Evolutionary conservation across 768 basidiomycete species (phyloP), one percentile per base, ranked within the genome.

Genomic region (Kwoniella newhampshirensis): DNA sequence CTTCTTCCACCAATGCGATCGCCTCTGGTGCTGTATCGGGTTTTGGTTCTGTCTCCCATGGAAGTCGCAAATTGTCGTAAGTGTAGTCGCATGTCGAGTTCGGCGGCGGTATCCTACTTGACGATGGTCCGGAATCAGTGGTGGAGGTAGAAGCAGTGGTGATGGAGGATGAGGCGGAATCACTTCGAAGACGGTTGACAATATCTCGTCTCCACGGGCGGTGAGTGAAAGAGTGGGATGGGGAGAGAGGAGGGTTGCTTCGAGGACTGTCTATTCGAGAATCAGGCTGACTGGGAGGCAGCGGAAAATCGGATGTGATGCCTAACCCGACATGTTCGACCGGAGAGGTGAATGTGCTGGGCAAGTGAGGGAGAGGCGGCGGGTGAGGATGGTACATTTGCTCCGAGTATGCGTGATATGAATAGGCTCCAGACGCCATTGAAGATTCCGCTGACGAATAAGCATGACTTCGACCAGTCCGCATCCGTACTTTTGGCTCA

Each of bases 1-100:
- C 74, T 28, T 73, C 67, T 5, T 72, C 67, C 13, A 73, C 62
- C 57, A 72, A 60, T 17, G 64, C 64, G 12, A 76, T 46, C 5
- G 74, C 74, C 35, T 58, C 41, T 12, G 62, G 36, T 46, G 56
- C 45, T 27, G 32, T 9, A 23, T 52, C 51, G n/a, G 50, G 30
- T 41, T 48, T 27, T 18, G 43, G 15, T 40, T 46, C 42, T 28
- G 26, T 35, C 25, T 60, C 50, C 63, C 65, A 68, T 5, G 64
- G 57, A 3, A 63, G 46, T 5, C 54, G 28, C 8, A 50, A 55
- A 20, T 43, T 49, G 25, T 49, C 59, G 35, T 51, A 61, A 25
- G 60, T 21, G 40, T 66, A 69, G 23, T 46, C 45, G 20, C 56
- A 42, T 6, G 57, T 46, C 27, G 18, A 18, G 46, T 62, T 62